Base-by-base conservation (phyloP, 1,284 basidiomycete genomes). In the Dichomitus squalens region DNA sequence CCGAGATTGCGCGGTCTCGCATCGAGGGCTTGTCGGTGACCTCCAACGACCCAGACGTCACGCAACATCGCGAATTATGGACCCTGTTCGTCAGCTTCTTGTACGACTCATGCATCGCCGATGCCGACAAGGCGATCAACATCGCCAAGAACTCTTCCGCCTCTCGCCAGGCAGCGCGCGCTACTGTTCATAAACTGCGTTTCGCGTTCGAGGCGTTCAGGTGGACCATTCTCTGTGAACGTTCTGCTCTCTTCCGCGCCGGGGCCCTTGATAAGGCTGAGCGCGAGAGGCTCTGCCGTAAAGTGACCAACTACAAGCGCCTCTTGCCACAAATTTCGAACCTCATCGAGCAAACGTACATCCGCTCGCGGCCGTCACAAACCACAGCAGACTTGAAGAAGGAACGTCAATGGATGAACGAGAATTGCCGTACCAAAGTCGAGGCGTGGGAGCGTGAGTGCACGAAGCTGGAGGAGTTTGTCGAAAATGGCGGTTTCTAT, bases 111-210 rank as follows among this genome's bases (percentile, higher is more conserved):
- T 80, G 80, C 66, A 55, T 68, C 29, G 64, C 66, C 7, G 83
- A 85, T 60, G 75, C 75, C 20, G 56, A 64, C 39, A 73, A 76
- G 55, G 79, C 82, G 9, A 60, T 75, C n/a, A 72, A 38, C 68
- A 77, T 41, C 57, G 67, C 57, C 48, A 66, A 52, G 72, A 74
- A 50, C 68, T 75, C 61, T 66, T 75, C 34, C 68, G 72, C 57
- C 65, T 74, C 46, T 69, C 79, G 65, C 46, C 73, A 67, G 53
- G 57, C 60, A 2, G 73, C 76, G 40, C 74, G 67, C 23, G 75
- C 75, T 5, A 52, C 61, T 2, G 60, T 81, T 6, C 64, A 77
- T 16, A 51, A 67, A 27, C 65, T 81, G 53, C 74, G 68, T 11
- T 76, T 75, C 21, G 55, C 65, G 14, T 66, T 82, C 16, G 68